Evolutionary conservation across 2,329 filamentous ascomycete genomes (phyloP), one percentile per base, ranked within the genome.

Genomic region (Colletotrichum sp.): DNA sequence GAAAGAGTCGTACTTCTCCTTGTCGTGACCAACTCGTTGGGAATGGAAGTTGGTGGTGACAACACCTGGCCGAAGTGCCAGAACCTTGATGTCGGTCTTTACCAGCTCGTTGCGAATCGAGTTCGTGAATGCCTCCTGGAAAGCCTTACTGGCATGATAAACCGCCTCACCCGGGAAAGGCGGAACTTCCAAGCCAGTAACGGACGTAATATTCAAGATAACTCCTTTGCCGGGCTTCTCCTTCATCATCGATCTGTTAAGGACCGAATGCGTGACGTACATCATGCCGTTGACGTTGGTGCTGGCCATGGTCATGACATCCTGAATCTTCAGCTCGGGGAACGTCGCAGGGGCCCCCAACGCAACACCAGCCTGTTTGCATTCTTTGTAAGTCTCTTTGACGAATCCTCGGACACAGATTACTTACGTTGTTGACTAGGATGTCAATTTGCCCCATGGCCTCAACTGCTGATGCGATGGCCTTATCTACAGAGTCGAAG

Each of bases 251-350:
- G 81, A 82, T 5, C 81, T 79, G 60, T 88, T 89, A 3, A 89
- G 82, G 0, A 86, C 86, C 0, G 85, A 83, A 74, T 89, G 84
- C 0, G 87, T 85, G 1, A 83, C 83, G 63, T 84, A 87, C 85
- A 90, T 88, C 78, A 84, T 82, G 4, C 88, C 88, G 72, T 86
- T 85, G 73, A 89, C 84, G 74, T 90, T 89, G 0, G 87, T 89
- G 57, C 81, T 80, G 59, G 84, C 85, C 87, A 89, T 89, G 5
- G 84, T 85, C 5, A 83, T 79, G 48, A 89, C 85, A 12, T 87
- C 82, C 10, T 80, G 71, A 39, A 88, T 83, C 15, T 83, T 81
- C 24, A 88, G 82, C 10, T 87, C 83, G 0, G 83, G 82, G 75
- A 89, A 89, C 0, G 78, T 69, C 1, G 81, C 79, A 0, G 87